Base-by-base conservation (phyloP, 2,329 filamentous ascomycete genomes). In the Pseudogymnoascus verrucosus region DNA sequence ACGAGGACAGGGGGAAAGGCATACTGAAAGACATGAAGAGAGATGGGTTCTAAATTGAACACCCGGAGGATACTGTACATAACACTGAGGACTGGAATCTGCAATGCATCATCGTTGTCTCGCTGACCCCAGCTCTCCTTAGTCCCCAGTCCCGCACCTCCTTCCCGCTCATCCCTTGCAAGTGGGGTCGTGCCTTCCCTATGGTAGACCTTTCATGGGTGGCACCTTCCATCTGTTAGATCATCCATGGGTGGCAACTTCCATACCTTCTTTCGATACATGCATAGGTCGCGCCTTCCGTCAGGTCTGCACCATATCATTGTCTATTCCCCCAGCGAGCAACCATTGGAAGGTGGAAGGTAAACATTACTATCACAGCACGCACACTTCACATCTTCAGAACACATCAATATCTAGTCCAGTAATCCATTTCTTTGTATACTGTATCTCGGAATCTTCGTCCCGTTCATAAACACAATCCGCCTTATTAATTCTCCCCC, bases 351-450 rank as follows among this genome's bases (percentile, higher is more conserved):
- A 54, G 14, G 2, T 11, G 7, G 3, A 28, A 28, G 23, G 31
- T 16, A n/a, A 31, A 31, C 14, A 54, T 28, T 10, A 31, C 7
- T 14, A 51, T 54, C 40, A 44, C 40, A 47, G 2, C 21, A 47
- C 5, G 21, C 14, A 51, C 12, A 54, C 1, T 54, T 31, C 47
- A 54, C n/a, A 31, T 2, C 47, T 16, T 51, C 3, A 7, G 44
- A 12, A 31, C 47, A 54, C 26, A 14, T 16, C 14, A 1, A 31
- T 31, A 54, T 54, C 47, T 54, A 54, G 11, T 26, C 47, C 47
- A 54, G 47, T 54, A 54, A 54, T 54, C 23, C 47, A 54, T 54
- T 54, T 54, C 14, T 54, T 7, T 54, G 47, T 31, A 28, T 54
- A 54, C 47, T 54, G 47, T 31, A 54, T 54, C 23, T 54, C 47